Evolutionary conservation across 805 yeast species (phyloP), one percentile per base, ranked within the genome.

Genomic region (Maudiozyma bulderi): DNA sequence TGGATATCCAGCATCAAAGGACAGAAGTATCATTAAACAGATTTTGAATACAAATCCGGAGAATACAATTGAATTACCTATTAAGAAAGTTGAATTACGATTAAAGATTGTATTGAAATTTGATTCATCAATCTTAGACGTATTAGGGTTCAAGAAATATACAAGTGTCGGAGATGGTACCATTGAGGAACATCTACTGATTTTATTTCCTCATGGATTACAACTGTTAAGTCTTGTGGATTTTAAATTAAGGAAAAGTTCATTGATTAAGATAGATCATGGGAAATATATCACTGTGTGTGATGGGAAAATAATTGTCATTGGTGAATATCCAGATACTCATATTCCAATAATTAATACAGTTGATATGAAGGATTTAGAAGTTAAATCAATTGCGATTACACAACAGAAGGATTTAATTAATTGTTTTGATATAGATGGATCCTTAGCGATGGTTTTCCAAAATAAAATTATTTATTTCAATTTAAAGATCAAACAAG

Each of bases 81-180:
- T 66, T 2, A 61, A 57, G 45, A 59, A 52, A 37, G 47, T 62
- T n/a, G 68, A 64, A 44, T 52, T 66, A 32, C 52, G 62, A 5
- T 52, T 65, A 14, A 61, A 60, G 49, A 58, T 59, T 9, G 62
- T 66, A 1, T 49, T 66, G 11, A 65, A 65, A 46, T 65, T 66
- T 53, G 70, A 65, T 42, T 56, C 56, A 44, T 49, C 54, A 3
- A 57, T 66, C 6, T 8, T 59, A 7, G 68, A 65, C 49, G 31
- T 65, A 8, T 26, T 58, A 10, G 65, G 60, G 3, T 55, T 57
- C 33, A 65, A 61, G 45, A 55, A 55, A 32, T 47, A 51, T 15
- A 40, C 53, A 3, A 46, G 47, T 5, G 47, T 42, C 11, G 59
- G 52, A 1, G 58, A 56, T 14, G 57, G 51, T 3, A 52, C 44